Base-by-base conservation (phyloP, 192 early-diverging fungal genomes). In the Entomortierella lignicola region DNA sequence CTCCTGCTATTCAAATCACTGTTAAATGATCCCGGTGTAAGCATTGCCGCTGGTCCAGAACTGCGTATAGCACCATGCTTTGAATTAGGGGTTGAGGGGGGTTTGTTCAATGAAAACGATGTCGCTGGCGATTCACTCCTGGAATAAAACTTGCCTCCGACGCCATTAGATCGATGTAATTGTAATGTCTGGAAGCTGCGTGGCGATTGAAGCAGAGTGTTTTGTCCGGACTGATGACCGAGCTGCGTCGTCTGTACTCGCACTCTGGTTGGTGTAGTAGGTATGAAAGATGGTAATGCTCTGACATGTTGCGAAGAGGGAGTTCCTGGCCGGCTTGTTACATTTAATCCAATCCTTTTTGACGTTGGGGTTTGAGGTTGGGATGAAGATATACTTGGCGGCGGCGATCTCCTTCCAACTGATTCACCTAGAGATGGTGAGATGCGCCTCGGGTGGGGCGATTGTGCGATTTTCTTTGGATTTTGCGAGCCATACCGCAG, bases 401-500 rank as follows among this genome's bases (percentile, higher is more conserved):
- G 56, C 10, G 71, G 63, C 1, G 71, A 64, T 37, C 44, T 17
- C n/a, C 70, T 20, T 15, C 55, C 66, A 21, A 54, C n/a, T 51
- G 50, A 42, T n/a, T 56, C 59, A 4, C 7, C 43, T 51, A 60
- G 29, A 8, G 41, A 13, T 4, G 72, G 65, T 17, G 72, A 62
- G 5, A 77, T 77, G 12, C 66, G 72, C 4, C 72, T 58, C 21
- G 72, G 64, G 17, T 77, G 65, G 17, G 72, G 72, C 10, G 72
- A 77, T 18, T 68, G 58, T 26, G 54, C 34, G 32, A 34, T 39
- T 13, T 64, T 61, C 25, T 70, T 79, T 15, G 67, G 57, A n/a
- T 77, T 77, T 32, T 60, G 26, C 5, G 67, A 70, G 23, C 75
- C 74, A 55, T 79, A 68, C 6, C 72, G 72, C 27, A 68, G 44